Conservation (phyloP, 192 early-diverging fungal species). For the Podila epigama region DNA sequence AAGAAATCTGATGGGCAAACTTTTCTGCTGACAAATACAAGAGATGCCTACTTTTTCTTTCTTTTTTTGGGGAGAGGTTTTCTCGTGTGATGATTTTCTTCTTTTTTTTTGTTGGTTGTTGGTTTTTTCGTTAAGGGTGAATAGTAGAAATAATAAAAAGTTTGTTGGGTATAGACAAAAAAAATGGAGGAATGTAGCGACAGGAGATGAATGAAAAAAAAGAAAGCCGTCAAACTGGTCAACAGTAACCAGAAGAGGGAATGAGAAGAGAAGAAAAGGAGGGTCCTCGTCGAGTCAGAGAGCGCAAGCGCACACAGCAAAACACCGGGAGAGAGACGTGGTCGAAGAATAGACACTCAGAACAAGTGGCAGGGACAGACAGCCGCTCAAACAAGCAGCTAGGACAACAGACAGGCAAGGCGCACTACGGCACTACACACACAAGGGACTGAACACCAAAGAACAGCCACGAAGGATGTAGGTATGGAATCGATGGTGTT, state of each 20-base stretch:
- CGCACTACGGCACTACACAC: no score
- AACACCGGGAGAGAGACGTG: no score
- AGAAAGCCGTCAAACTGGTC: slow-evolving; percentile 19
- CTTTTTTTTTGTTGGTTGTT: not conserved
- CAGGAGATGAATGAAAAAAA: not conserved
- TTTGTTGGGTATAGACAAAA: not conserved
- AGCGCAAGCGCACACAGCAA: slow-evolving; percentile 3
- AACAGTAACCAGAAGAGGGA: slow-evolving; percentile 47
- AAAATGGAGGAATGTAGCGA: not conserved
- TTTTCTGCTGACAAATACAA: no score
- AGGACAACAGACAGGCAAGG: no score
- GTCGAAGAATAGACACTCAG: no score
- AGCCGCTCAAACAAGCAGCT: no score
- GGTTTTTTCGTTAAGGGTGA: slow-evolving; percentile 2
- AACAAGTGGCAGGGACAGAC: no score
- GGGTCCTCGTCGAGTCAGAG: slow-evolving; percentile 3
- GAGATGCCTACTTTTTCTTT: no score
- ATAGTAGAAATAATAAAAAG: slow-evolving; percentile 4
- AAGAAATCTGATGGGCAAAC: no score
- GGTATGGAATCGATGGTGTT: no score
- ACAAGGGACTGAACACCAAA: no score
- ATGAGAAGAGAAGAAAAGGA: slow-evolving; percentile 8
- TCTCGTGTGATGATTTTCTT: not conserved
- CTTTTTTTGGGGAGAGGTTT: not conserved
- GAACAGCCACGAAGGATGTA: no score